Conservation (phyloP, 805 yeast species). For the Yarrowia osloensis region DNA sequence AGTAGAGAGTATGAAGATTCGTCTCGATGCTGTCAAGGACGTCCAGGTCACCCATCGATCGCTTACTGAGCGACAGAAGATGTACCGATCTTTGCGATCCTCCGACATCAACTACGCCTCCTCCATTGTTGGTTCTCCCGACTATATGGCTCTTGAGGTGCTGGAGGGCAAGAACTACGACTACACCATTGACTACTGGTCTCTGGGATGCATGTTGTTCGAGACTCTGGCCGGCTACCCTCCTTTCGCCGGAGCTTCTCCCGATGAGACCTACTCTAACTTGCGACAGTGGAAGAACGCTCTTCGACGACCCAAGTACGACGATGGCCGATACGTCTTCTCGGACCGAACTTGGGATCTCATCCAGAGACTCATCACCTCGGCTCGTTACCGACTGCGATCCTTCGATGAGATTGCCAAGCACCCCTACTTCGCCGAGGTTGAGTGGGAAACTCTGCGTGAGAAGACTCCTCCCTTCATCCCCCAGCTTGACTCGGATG, state of each 20-base stretch:
- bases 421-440: conserved; percentile 81
- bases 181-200: conserved; percentile 98
- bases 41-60: conserved; percentile 71
- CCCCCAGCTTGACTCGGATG: conserved; percentile 94
- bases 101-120: conserved; percentile 85
- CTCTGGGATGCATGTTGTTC: conserved; percentile 94
- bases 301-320: conserved; percentile 84
- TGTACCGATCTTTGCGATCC: conserved; percentile 72
- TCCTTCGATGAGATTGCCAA: conserved; percentile 78
- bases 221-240: conserved; percentile 97
- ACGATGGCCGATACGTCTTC: conserved; percentile 87
- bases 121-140: conserved; percentile 97
- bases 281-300: conserved; percentile 90
- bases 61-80: conserved; percentile 80
- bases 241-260: conserved; percentile 90
- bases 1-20: conserved; percentile 81
- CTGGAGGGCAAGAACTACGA: conserved; percentile 91
- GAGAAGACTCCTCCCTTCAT: conserved; percentile 86
- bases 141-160: conserved; percentile 98
- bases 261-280: conserved; percentile 93
- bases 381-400: conserved; percentile 72
- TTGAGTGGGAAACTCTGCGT: conserved; percentile 74
- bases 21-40: conserved; percentile 70
- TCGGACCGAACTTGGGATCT: conserved; percentile 96
- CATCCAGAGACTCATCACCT: conserved; percentile 74